These are phyloP conservation scores for Podospora pseudocomata DNA, from an alignment of 495 filamentous ascomycete species.

Conservation along the genomic window DNA sequence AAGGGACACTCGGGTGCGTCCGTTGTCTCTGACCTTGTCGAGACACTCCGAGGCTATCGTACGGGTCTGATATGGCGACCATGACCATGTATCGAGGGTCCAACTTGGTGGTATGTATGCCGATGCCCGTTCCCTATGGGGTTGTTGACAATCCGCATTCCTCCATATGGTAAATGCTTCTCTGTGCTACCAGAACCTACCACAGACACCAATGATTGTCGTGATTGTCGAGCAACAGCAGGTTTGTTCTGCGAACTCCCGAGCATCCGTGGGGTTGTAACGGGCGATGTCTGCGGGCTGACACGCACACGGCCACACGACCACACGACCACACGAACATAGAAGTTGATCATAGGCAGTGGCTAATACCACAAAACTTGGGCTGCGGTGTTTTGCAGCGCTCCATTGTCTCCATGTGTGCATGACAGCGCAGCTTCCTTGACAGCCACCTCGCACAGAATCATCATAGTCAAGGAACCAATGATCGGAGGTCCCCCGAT, in stretches of 20 bases:
- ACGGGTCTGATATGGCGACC: background rate
- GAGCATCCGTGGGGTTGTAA: background rate
- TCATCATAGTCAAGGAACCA: background rate
- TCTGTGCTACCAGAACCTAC: background rate
- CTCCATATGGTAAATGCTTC: background rate
- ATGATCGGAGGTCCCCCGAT: background rate
- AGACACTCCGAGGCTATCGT: background rate
- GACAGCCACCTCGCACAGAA: background rate
- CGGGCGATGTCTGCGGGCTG: background rate
- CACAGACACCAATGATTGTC: background rate
- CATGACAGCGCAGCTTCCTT: background rate
- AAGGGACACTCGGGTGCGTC: slow-evolving; percentile 7
- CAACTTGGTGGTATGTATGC: background rate
- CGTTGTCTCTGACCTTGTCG: slow-evolving; percentile 7
- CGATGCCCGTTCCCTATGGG: background rate
- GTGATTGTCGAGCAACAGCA: background rate
- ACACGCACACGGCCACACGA: background rate
- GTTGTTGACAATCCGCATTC: background rate
- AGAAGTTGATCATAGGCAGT: background rate
- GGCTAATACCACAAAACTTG: too few species aligned
- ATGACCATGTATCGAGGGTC: background rate
- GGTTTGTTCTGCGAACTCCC: background rate
- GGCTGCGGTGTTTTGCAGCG: background rate
- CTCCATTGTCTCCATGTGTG: background rate
- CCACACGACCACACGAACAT: background rate